Conservation (phyloP, 2,329 filamentous ascomycete species). For the Lojkania enalia region DNA sequence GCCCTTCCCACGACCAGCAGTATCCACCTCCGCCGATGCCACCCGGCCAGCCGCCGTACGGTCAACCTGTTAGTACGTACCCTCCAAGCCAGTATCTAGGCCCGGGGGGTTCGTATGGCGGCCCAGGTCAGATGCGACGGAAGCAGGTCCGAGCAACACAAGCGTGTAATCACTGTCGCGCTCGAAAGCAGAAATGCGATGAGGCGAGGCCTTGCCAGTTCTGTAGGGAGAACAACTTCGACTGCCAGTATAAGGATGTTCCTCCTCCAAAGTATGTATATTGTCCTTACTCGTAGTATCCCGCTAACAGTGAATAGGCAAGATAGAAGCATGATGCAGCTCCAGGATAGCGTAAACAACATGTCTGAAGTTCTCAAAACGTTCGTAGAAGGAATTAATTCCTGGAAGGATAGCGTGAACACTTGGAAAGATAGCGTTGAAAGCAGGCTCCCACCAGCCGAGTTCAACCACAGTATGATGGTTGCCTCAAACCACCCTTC, state of each 20-base stretch:
- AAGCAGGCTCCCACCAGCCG: constrained; percentile 26
- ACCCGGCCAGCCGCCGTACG: constrained; percentile 30
- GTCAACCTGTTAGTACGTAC: constrained; percentile 30
- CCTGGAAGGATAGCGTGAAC: constrained; percentile 38
- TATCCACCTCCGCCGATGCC: constrained; percentile 37
- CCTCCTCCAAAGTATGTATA: constrained; percentile 80
- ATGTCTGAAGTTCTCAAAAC: constrained; percentile 35
- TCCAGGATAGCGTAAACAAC: constrained; percentile 50
- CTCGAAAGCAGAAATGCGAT: constrained; percentile 48
- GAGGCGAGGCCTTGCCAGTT: constrained; percentile 51
- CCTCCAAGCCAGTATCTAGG: constrained; percentile 33
- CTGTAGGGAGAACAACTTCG: constrained; percentile 82
- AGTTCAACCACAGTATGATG: constrained; percentile 13
- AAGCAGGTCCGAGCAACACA: constrained; percentile 46
- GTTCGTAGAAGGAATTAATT: constrained; percentile 36
- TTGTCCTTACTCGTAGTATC: not conserved
- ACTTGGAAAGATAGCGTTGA: constrained; percentile 40
- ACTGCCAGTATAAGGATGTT: constrained; percentile 88
- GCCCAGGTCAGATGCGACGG: constrained; percentile 29
- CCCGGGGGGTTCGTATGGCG: constrained; percentile 26
- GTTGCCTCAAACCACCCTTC: constrained; percentile 31
- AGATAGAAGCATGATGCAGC: constrained; percentile 56
- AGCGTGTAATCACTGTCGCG: constrained; percentile 67
- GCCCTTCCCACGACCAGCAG: constrained; percentile 35
- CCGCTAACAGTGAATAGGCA: constrained; percentile 39